Conservation (phyloP, 2,329 filamentous ascomycete species). For the Aspergillus cejpii region DNA sequence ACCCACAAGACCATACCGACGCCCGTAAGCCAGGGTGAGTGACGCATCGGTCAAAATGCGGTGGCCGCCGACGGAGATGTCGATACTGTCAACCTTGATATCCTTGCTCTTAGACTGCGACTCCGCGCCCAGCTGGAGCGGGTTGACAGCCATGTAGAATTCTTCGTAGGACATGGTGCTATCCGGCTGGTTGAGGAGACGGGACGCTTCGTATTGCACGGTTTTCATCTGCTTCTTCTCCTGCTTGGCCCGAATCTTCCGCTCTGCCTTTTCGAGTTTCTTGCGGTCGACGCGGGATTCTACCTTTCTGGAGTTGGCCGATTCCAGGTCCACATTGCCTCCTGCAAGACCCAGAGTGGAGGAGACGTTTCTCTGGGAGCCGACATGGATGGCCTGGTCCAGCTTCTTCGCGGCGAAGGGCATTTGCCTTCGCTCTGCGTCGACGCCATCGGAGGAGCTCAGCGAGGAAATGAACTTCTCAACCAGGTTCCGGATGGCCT, state of each 20-base stretch:
- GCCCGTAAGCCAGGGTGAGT: slow-evolving; percentile 82
- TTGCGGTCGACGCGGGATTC: slow-evolving; percentile 97
- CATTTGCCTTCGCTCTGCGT: slow-evolving; percentile 61
- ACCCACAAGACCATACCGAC: slow-evolving; percentile 93
- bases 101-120: slow-evolving; percentile 87
- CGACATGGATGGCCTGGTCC: slow-evolving; percentile 91
- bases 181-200: slow-evolving; percentile 74
- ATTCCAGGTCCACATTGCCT: slow-evolving; percentile 83
- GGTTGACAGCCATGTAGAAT: slow-evolving; percentile 99
- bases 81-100: slow-evolving; percentile 94
- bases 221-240: slow-evolving; percentile 98
- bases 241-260: slow-evolving; percentile 96
- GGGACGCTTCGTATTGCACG: slow-evolving; percentile 94
- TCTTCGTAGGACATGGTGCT: slow-evolving; percentile 91
- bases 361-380: slow-evolving; percentile 89
- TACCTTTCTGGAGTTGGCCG: slow-evolving; percentile 84
- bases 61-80: slow-evolving; percentile 82
- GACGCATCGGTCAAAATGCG: slow-evolving; percentile 88
- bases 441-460: slow-evolving; percentile 61
- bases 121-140: slow-evolving; percentile 72
- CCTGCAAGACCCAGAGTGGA: slow-evolving; percentile 85
- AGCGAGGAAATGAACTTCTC: slow-evolving; percentile 83
- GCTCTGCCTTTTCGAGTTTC: slow-evolving; percentile 97
- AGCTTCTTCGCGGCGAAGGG: slow-evolving; percentile 75
- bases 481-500: slow-evolving; percentile 73